Base-by-base conservation (phyloP, 2,329 filamentous ascomycete genomes). In the Exophiala xenobiotica region DNA sequence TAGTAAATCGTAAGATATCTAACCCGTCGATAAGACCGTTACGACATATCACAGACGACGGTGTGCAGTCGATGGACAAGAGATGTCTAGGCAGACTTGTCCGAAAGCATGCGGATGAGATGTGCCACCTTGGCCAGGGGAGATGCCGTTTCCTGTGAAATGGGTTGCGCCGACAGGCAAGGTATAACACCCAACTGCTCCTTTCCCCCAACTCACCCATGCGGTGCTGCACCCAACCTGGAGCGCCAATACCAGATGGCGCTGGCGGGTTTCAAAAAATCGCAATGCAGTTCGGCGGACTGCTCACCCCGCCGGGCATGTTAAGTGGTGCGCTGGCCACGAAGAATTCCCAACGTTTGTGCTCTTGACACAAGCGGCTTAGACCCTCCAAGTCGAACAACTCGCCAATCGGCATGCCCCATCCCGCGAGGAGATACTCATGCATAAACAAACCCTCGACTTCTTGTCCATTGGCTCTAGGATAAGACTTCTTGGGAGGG, bases 331-430 rank as follows among this genome's bases (percentile, higher is more conserved):
- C 31, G 8, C 72, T 76, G 1, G 71, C 69, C 12, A 80, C 63
- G 49, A 80, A 79, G 51, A 80, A 80, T 0, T 61, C 63, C 67
- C 66, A 73, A n/a, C 72, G 40, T 5, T 63, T 4, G 56, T 60
- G 37, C 35, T 59, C 60, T 47, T 22, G 22, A 60, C 72, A 74
- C 46, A 68, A 58, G 47, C 62, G 56, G 12, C 65, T 60, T 42
- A 74, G 58, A 16, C 54, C 62, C 57, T 76, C 71, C 4, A 75
- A 59, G 57, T 75, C 69, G 46, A 63, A 64, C 19, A 62, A 37
- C 46, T 65, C 61, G 7, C 63, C 63, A 29, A 65, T 60, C 16
- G 63, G 63, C 57, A 63, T 58, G 6, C 63, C 63, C 62, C 62
- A 65, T 3, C 63, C 63, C 4, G 58, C 58, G 24, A 65, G 49